A percentile compares a stretch with the other conserved stretches of the same genome.
These are phyloP conservation scores for Stephania japonica DNA, from an alignment of 164 flowering plant genomes.

Conservation along the genomic window DNA sequence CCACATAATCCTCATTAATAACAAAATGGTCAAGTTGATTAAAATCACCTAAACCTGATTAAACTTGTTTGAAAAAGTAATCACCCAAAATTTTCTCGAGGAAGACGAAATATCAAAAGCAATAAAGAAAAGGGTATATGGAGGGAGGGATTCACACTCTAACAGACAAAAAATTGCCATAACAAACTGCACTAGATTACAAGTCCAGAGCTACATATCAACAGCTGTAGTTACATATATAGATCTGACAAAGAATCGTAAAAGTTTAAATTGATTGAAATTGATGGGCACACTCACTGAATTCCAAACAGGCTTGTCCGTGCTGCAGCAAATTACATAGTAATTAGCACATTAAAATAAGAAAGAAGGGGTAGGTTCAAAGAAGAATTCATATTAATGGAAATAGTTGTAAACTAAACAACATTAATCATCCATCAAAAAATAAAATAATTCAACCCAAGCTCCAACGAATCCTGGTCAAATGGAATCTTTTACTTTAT, in stretches of 20 bases:
- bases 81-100: not conserved
- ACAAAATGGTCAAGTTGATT: not conserved
- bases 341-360: not conserved
- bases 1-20: too few species aligned
- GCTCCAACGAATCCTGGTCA: not conserved
- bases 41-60: too few species aligned
- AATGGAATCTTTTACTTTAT: not conserved
- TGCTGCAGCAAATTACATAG: conserved; percentile 42
- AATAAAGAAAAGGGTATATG: not conserved
- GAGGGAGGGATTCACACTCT: not conserved
- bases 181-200: not conserved
- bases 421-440: not conserved
- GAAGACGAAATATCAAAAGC: not conserved
- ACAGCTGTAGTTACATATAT: not conserved
- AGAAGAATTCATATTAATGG: not conserved
- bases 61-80: too few species aligned
- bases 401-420: not conserved
- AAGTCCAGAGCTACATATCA: not conserved
- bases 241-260: not conserved
- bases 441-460: not conserved
- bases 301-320: conserved; percentile 78
- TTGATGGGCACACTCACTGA: conserved; percentile 52
- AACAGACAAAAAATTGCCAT: not conserved
- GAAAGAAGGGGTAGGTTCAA: not conserved
- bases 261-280: not conserved